Percentiles rank a stretch among this genome's conserved stretches.
Evolutionary conservation across 108 stramenopile genomes (phyloP).

Genomic region (Pseudonitzschia multiseries): DNA sequence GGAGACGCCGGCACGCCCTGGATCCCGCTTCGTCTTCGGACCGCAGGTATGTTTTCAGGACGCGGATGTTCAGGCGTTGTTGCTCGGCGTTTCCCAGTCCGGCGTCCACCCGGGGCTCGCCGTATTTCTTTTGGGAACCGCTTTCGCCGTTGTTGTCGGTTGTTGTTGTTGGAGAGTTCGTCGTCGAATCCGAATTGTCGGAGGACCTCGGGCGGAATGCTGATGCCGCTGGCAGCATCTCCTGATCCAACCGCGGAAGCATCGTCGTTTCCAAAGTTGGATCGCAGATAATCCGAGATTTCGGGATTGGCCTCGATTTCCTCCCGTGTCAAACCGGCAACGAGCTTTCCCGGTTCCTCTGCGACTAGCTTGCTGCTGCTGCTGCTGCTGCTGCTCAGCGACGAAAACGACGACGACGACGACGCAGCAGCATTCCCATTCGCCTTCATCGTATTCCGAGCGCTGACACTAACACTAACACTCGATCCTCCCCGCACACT

Average conservation of each 20-base stretch:
- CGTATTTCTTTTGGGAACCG: conserved; percentile 14
- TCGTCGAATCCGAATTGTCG: conserved; percentile 24
- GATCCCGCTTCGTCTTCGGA: conserved; percentile 28
- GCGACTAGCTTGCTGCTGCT: too few species aligned
- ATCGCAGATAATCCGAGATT: conserved; percentile 27
- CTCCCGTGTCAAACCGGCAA: conserved; percentile 35
- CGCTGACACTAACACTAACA: too few species aligned
- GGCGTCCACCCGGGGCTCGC: conserved; percentile 25
- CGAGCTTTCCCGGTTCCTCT: conserved; percentile 33
- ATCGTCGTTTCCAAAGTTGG: conserved; percentile 28
- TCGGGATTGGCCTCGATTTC: conserved; percentile 29
- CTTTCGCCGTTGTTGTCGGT: neutral
- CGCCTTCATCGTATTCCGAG: too few species aligned
- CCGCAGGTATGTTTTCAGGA: conserved; percentile 24
- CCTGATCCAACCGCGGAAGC: neutral
- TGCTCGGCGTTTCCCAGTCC: conserved; percentile 31
- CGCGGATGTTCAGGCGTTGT: conserved; percentile 39
- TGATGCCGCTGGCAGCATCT: conserved; percentile 15
- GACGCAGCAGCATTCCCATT: too few species aligned
- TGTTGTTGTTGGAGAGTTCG: neutral
- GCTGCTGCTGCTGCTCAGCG: too few species aligned
- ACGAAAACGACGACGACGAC: neutral
- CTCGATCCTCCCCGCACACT: too few species aligned
- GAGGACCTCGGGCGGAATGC: conserved; percentile 21
- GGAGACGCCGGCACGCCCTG: conserved; percentile 27